Percentiles rank a stretch among this genome's conserved stretches.
Conservation (phyloP, 2,329 filamentous ascomycete genomes). For the Monosporascus sp. region DNA sequence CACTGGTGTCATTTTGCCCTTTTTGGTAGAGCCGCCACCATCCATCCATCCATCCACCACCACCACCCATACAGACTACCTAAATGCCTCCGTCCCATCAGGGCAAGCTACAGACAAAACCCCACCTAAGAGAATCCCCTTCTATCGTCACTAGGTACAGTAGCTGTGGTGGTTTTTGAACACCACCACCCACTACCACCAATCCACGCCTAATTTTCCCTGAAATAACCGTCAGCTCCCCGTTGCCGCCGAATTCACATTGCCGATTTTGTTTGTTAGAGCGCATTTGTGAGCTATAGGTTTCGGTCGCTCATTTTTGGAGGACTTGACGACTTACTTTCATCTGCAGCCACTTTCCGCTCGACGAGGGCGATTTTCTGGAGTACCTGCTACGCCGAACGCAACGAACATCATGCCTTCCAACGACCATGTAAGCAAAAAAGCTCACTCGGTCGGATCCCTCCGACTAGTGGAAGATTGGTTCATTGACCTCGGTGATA, state of each 20-base stretch:
- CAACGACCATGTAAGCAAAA: constrained; percentile 20
- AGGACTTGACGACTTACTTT: neutral
- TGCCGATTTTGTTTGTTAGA: neutral
- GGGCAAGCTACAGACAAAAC: constrained; percentile 17
- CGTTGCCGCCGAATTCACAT: neutral
- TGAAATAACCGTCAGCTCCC: neutral
- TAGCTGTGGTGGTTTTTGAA: constrained; percentile 17
- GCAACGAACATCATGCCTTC: constrained; percentile 19
- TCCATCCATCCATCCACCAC: neutral
- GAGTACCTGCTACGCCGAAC: constrained; percentile 7
- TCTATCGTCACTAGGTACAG: constrained; percentile 18
- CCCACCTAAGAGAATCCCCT: constrained; percentile 16
- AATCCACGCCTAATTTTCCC: constrained; percentile 3
- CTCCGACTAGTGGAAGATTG: constrained; percentile 1
- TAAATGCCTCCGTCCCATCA: constrained; percentile 4
- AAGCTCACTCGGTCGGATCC: neutral
- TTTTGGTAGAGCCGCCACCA: neutral
- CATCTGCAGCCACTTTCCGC: neutral
- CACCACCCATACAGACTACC: neutral
- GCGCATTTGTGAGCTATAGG: neutral
- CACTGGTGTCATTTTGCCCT: neutral
- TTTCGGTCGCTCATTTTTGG: neutral
- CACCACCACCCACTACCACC: constrained; percentile 15
- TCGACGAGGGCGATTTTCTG: neutral
- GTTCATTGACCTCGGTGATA: constrained; percentile 22